Evolutionary conservation across 192 early-diverging fungal species (phyloP).

Genomic region (Coemansia sp.): DNA sequence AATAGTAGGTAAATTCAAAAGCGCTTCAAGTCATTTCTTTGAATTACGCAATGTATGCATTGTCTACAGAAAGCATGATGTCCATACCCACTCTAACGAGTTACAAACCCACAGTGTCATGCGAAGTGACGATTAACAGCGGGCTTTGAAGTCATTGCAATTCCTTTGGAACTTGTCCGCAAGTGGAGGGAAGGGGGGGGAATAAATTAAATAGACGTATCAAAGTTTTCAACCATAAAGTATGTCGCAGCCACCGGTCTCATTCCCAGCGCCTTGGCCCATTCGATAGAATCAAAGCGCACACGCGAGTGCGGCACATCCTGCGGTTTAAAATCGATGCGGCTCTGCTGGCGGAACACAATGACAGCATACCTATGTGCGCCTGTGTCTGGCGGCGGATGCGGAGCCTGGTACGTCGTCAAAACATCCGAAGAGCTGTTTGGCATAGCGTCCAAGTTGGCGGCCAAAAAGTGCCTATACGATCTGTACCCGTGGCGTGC

Average conservation of each 20-base stretch:
- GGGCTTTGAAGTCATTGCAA: too few relatives aligned
- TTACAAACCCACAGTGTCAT: too few relatives aligned
- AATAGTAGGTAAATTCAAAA: too few relatives aligned
- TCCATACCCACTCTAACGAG: too few relatives aligned
- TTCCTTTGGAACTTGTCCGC: too few relatives aligned
- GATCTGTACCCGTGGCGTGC: conserved; percentile 34
- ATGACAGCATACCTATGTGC: conserved; percentile 27
- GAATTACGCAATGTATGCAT: too few relatives aligned
- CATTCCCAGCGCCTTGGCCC: conserved; percentile 26
- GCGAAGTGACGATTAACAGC: too few relatives aligned
- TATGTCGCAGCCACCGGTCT: conserved; percentile 32
- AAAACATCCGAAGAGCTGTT: conserved; percentile 17
- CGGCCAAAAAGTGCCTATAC: conserved; percentile 29
- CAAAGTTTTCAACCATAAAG: conserved; percentile 32
- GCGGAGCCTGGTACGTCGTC: conserved; percentile 17
- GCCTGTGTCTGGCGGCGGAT: conserved; percentile 20
- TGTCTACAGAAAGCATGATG: too few relatives aligned
- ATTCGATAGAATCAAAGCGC: conserved; percentile 32
- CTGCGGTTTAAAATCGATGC: conserved; percentile 4
- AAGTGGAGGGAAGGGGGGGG: too few relatives aligned
- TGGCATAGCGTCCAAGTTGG: conserved; percentile 20
- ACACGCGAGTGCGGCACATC: conserved; percentile 29
- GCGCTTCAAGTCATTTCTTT: too few relatives aligned
- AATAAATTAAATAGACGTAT: not conserved
- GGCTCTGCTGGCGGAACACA: conserved; percentile 25